These are phyloP conservation scores for Didymella glomerata DNA, from an alignment of 2,329 filamentous ascomycete genomes.

Conservation along the genomic window DNA sequence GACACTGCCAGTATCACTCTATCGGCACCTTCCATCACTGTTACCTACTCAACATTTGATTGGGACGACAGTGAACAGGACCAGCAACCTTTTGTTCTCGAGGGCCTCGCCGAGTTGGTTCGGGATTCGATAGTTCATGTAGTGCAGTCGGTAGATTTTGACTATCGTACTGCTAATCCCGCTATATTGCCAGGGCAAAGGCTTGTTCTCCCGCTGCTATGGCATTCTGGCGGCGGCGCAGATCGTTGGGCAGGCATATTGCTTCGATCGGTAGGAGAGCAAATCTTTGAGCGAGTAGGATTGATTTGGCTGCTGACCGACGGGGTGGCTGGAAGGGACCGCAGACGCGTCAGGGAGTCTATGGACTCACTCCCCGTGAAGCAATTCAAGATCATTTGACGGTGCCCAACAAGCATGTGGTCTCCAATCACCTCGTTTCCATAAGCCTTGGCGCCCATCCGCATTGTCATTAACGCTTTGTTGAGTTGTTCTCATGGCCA, in stretches of 20 bases:
- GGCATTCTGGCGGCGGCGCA: no score
- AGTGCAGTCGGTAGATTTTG: neutral
- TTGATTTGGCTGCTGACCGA: no score
- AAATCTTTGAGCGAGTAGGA: neutral
- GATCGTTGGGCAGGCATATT: neutral
- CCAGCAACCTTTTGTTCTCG: neutral
- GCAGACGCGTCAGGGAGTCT: no score
- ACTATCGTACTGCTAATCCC: neutral
- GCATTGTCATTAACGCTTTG: no score
- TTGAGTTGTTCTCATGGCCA: no score
- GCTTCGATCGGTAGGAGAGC: neutral
- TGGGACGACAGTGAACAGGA: neutral
- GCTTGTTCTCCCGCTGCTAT: neutral
- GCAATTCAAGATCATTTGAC: no score
- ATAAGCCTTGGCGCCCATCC: no score
- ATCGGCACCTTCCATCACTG: neutral
- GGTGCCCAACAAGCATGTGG: no score
- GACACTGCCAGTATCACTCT: neutral
- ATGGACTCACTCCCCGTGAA: no score
- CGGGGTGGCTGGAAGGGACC: no score
- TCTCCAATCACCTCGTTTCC: no score
- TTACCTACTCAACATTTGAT: neutral
- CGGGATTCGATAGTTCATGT: neutral
- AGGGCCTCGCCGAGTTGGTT: neutral
- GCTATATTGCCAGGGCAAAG: neutral